Percentiles rank a stretch among this genome's conserved stretches.
Evolutionary conservation across 371 early-diverging fungal genomes (phyloP).

Genomic region (Mucor plumbeus): DNA sequence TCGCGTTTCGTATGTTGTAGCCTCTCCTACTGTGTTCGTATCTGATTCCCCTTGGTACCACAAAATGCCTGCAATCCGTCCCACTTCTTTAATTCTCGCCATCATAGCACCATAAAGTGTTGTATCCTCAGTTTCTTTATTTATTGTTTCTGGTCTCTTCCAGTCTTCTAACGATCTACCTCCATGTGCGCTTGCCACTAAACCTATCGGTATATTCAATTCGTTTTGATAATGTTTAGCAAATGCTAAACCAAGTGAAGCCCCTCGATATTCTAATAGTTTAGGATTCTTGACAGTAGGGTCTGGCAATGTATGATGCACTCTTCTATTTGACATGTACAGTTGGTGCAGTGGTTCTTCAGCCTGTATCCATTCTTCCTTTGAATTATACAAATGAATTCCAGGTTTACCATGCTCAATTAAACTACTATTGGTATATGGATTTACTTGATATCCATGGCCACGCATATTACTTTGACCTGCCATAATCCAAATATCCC

Average conservation of each 20-base stretch:
- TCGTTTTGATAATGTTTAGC: slow-evolving; percentile 27
- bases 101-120: slow-evolving; percentile 51
- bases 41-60: slow-evolving; percentile 59
- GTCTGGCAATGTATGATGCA: slow-evolving; percentile 44
- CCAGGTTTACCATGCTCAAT: neutral
- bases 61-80: slow-evolving; percentile 38
- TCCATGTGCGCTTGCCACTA: slow-evolving; percentile 51
- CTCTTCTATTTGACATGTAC: slow-evolving; percentile 27
- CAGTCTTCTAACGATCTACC: slow-evolving; percentile 39
- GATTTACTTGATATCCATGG: slow-evolving; percentile 33
- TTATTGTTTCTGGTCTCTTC: slow-evolving; percentile 19
- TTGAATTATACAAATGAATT: slow-evolving; percentile 40
- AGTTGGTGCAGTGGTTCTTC: slow-evolving; percentile 44
- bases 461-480: slow-evolving; percentile 60
- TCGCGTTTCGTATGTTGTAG: slow-evolving; percentile 15
- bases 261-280: slow-evolving; percentile 32
- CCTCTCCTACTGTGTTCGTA: slow-evolving; percentile 2
- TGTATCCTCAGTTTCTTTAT: slow-evolving; percentile 11
- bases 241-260: slow-evolving; percentile 39
- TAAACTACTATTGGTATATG: neutral
- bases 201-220: slow-evolving; percentile 38
- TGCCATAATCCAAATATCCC: slow-evolving; percentile 55
- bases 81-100: slow-evolving; percentile 23
- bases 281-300: slow-evolving; percentile 43
- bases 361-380: slow-evolving; percentile 37